A percentile compares a stretch with the other conserved stretches of the same genome.
Evolutionary conservation across 768 basidiomycete species (phyloP).

Genomic region (Mycena galericulata): DNA sequence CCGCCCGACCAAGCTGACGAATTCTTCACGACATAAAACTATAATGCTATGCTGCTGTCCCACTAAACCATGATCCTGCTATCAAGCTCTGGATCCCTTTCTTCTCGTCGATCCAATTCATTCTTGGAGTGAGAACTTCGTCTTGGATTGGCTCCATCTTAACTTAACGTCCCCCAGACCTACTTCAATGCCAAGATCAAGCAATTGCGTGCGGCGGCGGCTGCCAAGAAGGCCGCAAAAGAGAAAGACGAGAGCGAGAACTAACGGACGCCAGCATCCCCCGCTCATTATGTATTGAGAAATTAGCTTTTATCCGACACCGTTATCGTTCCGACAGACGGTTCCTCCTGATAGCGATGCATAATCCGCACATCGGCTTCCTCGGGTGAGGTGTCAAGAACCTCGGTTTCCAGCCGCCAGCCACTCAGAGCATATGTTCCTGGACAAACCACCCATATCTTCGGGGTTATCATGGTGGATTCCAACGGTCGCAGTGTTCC

Average conservation of each 20-base stretch:
- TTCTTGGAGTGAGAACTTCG: conserved; percentile 71
- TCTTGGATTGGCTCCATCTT: background rate
- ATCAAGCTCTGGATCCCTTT: conserved; percentile 88
- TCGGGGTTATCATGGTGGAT: conserved; percentile 56
- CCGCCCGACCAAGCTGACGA: too few species aligned
- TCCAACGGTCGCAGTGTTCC: conserved; percentile 67
- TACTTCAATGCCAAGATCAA: conserved; percentile 82
- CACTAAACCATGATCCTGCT: too few species aligned
- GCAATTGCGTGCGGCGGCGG: conserved; percentile 65
- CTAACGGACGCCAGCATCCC: background rate
- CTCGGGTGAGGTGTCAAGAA: conserved; percentile 51
- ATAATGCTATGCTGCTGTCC: too few species aligned
- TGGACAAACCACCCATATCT: conserved; percentile 71
- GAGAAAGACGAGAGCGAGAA: conserved; percentile 34
- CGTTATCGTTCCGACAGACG: conserved; percentile 32
- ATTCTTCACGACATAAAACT: too few species aligned
- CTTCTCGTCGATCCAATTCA: conserved; percentile 84
- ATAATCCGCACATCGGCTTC: conserved; percentile 35
- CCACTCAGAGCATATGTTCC: conserved; percentile 73
- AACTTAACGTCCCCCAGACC: conserved; percentile 52
- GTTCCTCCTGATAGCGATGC: conserved; percentile 53
- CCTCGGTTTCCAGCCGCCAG: conserved; percentile 79
- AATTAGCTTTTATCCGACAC: conserved; percentile 13
- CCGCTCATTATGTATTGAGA: conserved; percentile 14
- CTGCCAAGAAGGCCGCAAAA: conserved; percentile 59